Evolutionary conservation across 2,329 filamentous ascomycete species (phyloP), one percentile per base, ranked within the genome.

Genomic region (Nannizziopsis arthrosporioides): DNA sequence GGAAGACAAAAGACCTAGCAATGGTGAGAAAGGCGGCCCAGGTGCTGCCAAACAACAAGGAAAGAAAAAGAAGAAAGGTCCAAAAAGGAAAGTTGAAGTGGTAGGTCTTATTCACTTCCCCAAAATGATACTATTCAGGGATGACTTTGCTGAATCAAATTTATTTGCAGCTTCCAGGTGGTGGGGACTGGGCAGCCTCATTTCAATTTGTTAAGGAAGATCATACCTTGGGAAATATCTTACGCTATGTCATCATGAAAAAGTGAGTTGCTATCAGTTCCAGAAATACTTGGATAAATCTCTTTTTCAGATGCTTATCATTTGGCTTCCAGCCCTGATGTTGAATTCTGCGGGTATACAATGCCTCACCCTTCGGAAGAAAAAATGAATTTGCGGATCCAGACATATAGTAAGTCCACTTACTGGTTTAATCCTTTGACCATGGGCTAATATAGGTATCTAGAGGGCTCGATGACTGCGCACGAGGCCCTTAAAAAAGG

Each of bases 321-420:
- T 2, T 32, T 5, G 42, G 37, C 9, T 14, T 46, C 46, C 55
- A 96, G 90, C 66, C 90, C 92, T 27, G 81, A 92, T 54, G 92
- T 98, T 51, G 92, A 98, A 66, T 95, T 98, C 69, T 96, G 92
- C 68, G 92, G 90, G 52, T 98, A 98, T 68, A 86, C 90, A 6
- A 96, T 98, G 53, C 92, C 92, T 27, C 92, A 98, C 68, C 92
- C 92, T 44, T 94, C 89, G 35, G 92, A 98, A 68, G 73, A 82
- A 36, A 92, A 94, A 70, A 94, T 98, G 90, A 94, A 96, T 62
- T 73, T 98, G 53, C 80, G 92, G 60, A 96, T 98, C 54, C 92
- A 98, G 68, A 98, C 90, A 56, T 96, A 92, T 61, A 85, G 90
- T 94, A 72, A 63, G 80, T 68, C 39, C 32, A 12, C 12, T 18